These are phyloP conservation scores for Termitomyces sp. DNA, from an alignment of 768 basidiomycete genomes.

Conservation along the genomic window DNA sequence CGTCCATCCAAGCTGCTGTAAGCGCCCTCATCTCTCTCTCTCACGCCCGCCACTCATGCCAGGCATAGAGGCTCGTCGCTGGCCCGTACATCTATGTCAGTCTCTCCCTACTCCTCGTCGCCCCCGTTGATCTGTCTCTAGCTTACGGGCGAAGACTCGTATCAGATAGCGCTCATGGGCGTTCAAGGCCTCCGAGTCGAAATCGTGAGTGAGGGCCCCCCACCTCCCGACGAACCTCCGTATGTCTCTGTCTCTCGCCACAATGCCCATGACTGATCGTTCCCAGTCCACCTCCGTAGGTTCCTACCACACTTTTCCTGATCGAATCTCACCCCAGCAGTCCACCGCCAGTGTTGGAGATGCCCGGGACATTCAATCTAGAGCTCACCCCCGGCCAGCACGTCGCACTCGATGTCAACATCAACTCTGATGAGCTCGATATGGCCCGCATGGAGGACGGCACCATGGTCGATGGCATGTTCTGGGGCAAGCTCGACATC, in stretches of 20 bases:
- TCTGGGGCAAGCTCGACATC: slow-evolving; percentile 86
- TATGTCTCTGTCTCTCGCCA: slow-evolving; percentile 36
- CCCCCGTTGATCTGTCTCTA: slow-evolving; percentile 19
- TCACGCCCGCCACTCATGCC: not conserved
- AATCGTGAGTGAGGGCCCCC: slow-evolving; percentile 81
- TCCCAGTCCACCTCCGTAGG: slow-evolving; percentile 45
- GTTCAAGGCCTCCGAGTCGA: slow-evolving; percentile 81
- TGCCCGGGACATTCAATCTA: slow-evolving; percentile 82
- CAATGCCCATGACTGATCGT: slow-evolving; percentile 1
- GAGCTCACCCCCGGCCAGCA: slow-evolving; percentile 76
- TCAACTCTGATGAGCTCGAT: slow-evolving; percentile 79
- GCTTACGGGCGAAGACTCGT: slow-evolving; percentile 84
- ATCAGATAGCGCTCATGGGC: slow-evolving; percentile 82
- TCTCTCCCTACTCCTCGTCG: slow-evolving; percentile 13
- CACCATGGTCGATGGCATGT: slow-evolving; percentile 76
- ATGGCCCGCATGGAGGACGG: slow-evolving; percentile 93
- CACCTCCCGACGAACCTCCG: slow-evolving; percentile 82
- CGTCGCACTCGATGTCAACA: slow-evolving; percentile 74
- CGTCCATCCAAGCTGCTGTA: slow-evolving; percentile 79
- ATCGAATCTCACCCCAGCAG: slow-evolving; percentile 20
- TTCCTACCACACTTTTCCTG: not conserved
- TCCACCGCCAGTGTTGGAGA: slow-evolving; percentile 73
- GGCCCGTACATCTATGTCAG: slow-evolving; percentile 82
- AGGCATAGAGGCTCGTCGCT: slow-evolving; percentile 62
- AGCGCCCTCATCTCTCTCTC: slow-evolving; percentile 22